These are phyloP conservation scores for Neonectria coccinea DNA, from an alignment of 2,329 filamentous ascomycete genomes.

Conservation along the genomic window DNA sequence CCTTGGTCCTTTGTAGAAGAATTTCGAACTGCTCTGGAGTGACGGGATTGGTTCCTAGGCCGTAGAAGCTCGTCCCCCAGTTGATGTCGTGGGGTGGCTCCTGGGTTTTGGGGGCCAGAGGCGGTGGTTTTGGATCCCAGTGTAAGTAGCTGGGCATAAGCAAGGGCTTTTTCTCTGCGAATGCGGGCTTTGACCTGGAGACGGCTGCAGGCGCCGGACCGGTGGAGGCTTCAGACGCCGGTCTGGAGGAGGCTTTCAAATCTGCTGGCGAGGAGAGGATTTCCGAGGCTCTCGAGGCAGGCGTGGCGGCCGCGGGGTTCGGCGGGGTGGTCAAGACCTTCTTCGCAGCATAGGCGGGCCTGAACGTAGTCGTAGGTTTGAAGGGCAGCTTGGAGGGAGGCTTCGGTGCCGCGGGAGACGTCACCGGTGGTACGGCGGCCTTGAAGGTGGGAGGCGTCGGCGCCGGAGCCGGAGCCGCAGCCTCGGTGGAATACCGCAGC, in stretches of 20 bases:
- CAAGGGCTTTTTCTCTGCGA: neutral
- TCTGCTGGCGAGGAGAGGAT: neutral
- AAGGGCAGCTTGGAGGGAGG: neutral
- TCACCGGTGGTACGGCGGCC: neutral
- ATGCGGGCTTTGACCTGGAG: neutral
- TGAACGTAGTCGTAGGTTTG: neutral
- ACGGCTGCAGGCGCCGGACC: neutral
- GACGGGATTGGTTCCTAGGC: constrained; percentile 79
- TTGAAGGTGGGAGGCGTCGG: constrained; percentile 1
- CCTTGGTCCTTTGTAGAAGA: constrained; percentile 74
- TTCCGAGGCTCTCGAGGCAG: neutral
- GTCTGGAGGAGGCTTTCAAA: neutral
- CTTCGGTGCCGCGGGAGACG: neutral
- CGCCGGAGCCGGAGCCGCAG: constrained; percentile 23
- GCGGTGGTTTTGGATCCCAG: constrained; percentile 22
- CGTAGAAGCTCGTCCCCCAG: constrained; percentile 88
- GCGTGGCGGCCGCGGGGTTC: neutral
- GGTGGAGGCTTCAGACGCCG: neutral
- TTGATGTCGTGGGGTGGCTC: constrained; percentile 60
- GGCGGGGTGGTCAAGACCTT: neutral
- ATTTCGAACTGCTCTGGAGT: constrained; percentile 74
- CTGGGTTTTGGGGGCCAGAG: constrained; percentile 9
- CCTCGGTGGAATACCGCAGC: constrained; percentile 42
- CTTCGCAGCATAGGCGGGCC: neutral
- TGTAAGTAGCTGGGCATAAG: neutral